A percentile compares a stretch with the other conserved stretches of the same genome.
Evolutionary conservation across 208 protist genomes (phyloP).

Genomic region (Acanthamoeba royreba): DNA sequence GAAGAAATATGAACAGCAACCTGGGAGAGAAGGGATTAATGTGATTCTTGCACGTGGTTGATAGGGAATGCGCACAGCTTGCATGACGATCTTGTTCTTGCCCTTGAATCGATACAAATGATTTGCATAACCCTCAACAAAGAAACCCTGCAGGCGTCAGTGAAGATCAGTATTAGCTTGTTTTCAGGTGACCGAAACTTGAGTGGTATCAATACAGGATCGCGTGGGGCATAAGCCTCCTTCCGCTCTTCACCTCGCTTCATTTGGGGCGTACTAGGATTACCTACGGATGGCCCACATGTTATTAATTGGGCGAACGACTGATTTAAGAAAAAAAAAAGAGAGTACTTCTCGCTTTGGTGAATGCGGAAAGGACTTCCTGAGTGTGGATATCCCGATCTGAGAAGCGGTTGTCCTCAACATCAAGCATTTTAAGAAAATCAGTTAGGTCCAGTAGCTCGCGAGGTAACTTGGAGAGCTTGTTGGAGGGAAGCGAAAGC

Average conservation of each 20-base stretch:
- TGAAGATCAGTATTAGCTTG: background rate
- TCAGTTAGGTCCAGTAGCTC: background rate
- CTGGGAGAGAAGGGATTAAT: too few species aligned
- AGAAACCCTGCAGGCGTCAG: background rate
- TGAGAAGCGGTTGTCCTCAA: conserved; percentile 25
- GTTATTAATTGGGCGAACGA: background rate
- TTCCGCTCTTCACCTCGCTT: background rate
- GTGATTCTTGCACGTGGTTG: too few species aligned
- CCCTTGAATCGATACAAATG: conserved; percentile 27
- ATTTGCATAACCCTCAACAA: background rate
- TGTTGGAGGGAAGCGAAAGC: conserved; percentile 7
- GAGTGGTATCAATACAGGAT: background rate
- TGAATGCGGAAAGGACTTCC: background rate
- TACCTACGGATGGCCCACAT: background rate
- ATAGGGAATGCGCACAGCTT: background rate
- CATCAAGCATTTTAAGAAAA: background rate
- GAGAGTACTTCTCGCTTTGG: background rate
- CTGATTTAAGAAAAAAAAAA: too few species aligned
- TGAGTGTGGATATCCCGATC: background rate
- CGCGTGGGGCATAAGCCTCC: background rate
- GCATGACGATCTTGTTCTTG: conserved; percentile 10
- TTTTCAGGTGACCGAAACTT: background rate
- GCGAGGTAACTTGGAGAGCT: background rate
- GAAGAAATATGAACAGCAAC: background rate
- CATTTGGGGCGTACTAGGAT: background rate